Base-by-base conservation (phyloP, 768 basidiomycete genomes). In the Royoungia palumana region DNA sequence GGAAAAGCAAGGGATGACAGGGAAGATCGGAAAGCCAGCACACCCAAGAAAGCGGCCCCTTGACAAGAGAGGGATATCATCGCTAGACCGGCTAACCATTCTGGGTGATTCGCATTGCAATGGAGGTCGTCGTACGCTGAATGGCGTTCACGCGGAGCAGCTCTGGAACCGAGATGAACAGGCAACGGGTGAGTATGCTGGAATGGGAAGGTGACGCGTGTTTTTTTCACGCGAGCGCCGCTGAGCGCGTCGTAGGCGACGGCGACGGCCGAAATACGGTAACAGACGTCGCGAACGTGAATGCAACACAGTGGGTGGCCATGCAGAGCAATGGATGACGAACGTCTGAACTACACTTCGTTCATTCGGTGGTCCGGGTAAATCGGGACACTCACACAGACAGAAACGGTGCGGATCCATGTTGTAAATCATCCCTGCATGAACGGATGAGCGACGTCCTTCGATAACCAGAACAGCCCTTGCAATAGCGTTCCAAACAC, bases 31-130 rank as follows among this genome's bases (percentile, higher is more conserved):
- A 7, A 74, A 59, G 7, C 82, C 85, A 12, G 82, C 77, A 55
- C 84, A 85, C 34, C 79, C 77, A n/a, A 83, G 55, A 47, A 85
- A 74, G 38, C 84, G 79, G 25, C 79, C 72, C 85, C 85, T 86
- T 12, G 28, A 30, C 14, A 46, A 2, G 39, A 46, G 25, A 57
- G 21, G 41, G 4, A 50, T 37, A 22, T 35, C 22, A 10, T 40
- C 2, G 35, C 24, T 25, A 21, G 39, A 25, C 38, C 17, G 35
- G 57, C 76, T 39, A 56, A 85, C 85, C 84, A 85, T 46, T 76
- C 62, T 2, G 82, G 82, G 54, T 72, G 51, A n/a, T 68, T 76
- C 27, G 75, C 73, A 56, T 86, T 84, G 56, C 85, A 87, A 55
- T 76, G 72, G 49, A 87, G 61, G 53, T 76, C 77, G 32, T 82